Percentiles rank a stretch among this genome's conserved stretches.
Conservation (phyloP, 192 early-diverging fungal genomes). For the Rhizophlyctis rosea region DNA sequence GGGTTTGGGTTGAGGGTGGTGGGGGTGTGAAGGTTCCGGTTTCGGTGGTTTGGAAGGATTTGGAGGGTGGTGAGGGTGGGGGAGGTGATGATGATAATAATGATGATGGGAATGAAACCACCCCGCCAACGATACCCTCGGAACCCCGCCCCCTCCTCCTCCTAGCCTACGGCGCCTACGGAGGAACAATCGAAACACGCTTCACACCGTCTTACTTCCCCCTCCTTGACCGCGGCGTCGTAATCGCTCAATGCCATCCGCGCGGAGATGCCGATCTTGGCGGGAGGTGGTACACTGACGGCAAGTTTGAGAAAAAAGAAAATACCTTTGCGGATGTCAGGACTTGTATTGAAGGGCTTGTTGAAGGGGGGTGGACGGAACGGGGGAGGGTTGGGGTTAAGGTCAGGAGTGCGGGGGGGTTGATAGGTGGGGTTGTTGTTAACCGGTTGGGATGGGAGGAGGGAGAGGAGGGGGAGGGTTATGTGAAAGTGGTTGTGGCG, state of each 20-base stretch:
- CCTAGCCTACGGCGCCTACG: slow-evolving; percentile 44
- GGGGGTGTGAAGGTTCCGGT: slow-evolving; percentile 16
- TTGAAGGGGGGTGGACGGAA: slow-evolving; percentile 4
- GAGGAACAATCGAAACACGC: slow-evolving; percentile 31
- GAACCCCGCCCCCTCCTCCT: slow-evolving; percentile 22
- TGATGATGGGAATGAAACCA: background rate
- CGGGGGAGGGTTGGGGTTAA: slow-evolving; percentile 21
- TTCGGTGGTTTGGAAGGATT: slow-evolving; percentile 18
- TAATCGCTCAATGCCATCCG: slow-evolving; percentile 42
- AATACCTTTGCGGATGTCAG: slow-evolving; percentile 37
- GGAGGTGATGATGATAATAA: background rate
- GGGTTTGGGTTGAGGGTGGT: slow-evolving; percentile 10
- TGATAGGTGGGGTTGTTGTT: slow-evolving; percentile 33
- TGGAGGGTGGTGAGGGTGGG: too few relatives aligned
- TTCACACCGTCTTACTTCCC: slow-evolving; percentile 27
- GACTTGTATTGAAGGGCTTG: slow-evolving; percentile 31
- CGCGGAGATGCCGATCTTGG: slow-evolving; percentile 46
- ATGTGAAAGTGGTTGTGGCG: slow-evolving; percentile 32
- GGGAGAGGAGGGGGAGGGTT: slow-evolving; percentile 5
- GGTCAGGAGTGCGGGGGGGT: slow-evolving; percentile 45
- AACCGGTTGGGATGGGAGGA: slow-evolving; percentile 13
- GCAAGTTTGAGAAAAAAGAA: slow-evolving; percentile 35
- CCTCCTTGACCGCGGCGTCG: slow-evolving; percentile 30
- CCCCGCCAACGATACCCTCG: slow-evolving; percentile 2
- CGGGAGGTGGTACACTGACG: slow-evolving; percentile 32